phyloP scores from a whole-genome alignment of 148 eudicot species.

The Pouteria glomerata region DNA sequence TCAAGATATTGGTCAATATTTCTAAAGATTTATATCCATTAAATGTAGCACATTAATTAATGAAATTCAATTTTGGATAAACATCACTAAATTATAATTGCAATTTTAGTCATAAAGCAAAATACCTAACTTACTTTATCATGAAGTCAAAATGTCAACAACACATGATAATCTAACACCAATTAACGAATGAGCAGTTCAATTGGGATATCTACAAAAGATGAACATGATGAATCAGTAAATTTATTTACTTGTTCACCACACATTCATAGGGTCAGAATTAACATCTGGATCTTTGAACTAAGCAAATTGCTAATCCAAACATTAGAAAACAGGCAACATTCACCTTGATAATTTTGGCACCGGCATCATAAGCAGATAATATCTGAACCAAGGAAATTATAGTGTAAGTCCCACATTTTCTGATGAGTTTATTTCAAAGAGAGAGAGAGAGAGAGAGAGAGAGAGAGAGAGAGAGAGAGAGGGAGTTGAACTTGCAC shows the following conservation, averaged over 20 bases:
- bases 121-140: neutral
- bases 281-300: neutral
- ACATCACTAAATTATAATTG: neutral
- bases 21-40: neutral
- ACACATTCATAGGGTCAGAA: neutral
- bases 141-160: neutral
- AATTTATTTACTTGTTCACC: neutral
- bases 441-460: no score
- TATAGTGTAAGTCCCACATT: neutral
- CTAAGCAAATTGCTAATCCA: neutral
- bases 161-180: neutral
- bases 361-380: constrained; percentile 62
- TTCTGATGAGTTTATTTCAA: no score
- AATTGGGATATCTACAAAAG: neutral
- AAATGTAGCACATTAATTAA: neutral
- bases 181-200: neutral
- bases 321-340: constrained; percentile 1
- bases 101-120: neutral
- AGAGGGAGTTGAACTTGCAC: neutral
- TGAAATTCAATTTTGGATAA: neutral
- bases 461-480: neutral
- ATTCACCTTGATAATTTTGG: constrained; percentile 71
- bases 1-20: neutral
- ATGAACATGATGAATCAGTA: neutral
- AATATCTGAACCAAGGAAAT: constrained; percentile 47